Conservation (phyloP, 257 asterid species). For the Vinca minor region DNA sequence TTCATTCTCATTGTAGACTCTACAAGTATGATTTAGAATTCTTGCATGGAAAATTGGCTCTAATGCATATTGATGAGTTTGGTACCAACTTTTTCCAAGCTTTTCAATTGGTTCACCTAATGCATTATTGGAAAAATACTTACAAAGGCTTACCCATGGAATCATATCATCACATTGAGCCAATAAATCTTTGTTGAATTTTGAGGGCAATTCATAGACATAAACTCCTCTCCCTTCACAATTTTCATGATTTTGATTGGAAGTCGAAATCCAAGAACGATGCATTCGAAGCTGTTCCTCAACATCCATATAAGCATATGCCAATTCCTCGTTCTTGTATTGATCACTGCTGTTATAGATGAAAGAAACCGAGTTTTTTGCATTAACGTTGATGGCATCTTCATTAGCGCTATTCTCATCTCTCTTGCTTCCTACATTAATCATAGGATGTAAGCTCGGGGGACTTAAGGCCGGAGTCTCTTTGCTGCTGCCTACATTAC, state of each 20-base stretch:
- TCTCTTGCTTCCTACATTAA: not conserved
- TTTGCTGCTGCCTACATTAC: too few species aligned
- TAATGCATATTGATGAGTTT: conserved; percentile 61
- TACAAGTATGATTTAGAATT: conserved; percentile 53
- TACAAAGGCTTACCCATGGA: conserved; percentile 52
- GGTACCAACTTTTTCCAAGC: conserved; percentile 49
- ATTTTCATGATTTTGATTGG: conserved; percentile 14
- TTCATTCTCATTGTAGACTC: conserved; percentile 34
- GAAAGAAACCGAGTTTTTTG: conserved; percentile 10
- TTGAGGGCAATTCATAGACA: conserved; percentile 56
- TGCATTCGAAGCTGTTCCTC: conserved; percentile 41
- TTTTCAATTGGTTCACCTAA: conserved; percentile 40
- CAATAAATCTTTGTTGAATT: conserved; percentile 55
- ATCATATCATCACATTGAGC: conserved; percentile 42
- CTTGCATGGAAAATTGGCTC: conserved; percentile 61
- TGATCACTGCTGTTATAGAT: conserved; percentile 8
- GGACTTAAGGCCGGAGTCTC: too few species aligned
- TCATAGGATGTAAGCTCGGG: too few species aligned
- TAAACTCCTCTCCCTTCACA: conserved; percentile 50
- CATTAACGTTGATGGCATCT: conserved; percentile 1
- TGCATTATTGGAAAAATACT: conserved; percentile 36
- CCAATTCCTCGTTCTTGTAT: conserved; percentile 19
- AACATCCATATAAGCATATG: conserved; percentile 26
- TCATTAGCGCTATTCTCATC: not conserved
- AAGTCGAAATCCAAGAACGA: conserved; percentile 44